A percentile compares a stretch with the other conserved stretches of the same genome.
Evolutionary conservation across 352 stramenopile genomes (phyloP).

Genomic region (Phytopythium delawarense): DNA sequence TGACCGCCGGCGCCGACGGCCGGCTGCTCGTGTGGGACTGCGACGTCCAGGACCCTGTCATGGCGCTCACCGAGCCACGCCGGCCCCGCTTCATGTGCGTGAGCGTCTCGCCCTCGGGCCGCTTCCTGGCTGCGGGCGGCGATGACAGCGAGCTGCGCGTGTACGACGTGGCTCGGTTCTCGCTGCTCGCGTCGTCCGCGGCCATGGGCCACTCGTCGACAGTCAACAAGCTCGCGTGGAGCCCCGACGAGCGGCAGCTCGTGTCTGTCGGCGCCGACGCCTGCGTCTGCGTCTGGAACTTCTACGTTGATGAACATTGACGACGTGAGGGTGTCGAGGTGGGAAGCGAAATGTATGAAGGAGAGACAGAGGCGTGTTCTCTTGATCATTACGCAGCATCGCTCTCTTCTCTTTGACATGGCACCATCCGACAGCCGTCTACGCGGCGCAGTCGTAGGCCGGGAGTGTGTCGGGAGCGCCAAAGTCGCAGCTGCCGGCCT

Average conservation of each 20-base stretch:
- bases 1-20: constrained; percentile 81
- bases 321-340: background rate
- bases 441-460: constrained; percentile 14
- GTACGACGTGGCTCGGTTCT: constrained; percentile 45
- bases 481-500: constrained; percentile 38
- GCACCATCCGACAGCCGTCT: background rate
- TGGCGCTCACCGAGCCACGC: constrained; percentile 39
- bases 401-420: too few species aligned
- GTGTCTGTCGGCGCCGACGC: constrained; percentile 87
- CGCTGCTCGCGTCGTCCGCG: constrained; percentile 34
- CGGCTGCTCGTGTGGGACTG: constrained; percentile 89
- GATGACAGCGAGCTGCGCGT: constrained; percentile 87
- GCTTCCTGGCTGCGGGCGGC: constrained; percentile 73
- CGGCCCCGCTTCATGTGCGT: constrained; percentile 35
- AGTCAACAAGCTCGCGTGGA: constrained; percentile 82
- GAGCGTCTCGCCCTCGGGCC: constrained; percentile 59
- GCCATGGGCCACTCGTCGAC: constrained; percentile 65
- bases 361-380: too few species aligned
- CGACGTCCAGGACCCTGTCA: constrained; percentile 79
- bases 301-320: constrained; percentile 50
- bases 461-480: constrained; percentile 26
- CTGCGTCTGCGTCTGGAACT: constrained; percentile 91
- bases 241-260: constrained; percentile 88
- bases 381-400: too few species aligned
- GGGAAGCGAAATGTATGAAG: too few species aligned